Evolutionary conservation across 2,329 filamentous ascomycete genomes (phyloP), one percentile per base, ranked within the genome.

Genomic region (Calonectria naviculata): DNA sequence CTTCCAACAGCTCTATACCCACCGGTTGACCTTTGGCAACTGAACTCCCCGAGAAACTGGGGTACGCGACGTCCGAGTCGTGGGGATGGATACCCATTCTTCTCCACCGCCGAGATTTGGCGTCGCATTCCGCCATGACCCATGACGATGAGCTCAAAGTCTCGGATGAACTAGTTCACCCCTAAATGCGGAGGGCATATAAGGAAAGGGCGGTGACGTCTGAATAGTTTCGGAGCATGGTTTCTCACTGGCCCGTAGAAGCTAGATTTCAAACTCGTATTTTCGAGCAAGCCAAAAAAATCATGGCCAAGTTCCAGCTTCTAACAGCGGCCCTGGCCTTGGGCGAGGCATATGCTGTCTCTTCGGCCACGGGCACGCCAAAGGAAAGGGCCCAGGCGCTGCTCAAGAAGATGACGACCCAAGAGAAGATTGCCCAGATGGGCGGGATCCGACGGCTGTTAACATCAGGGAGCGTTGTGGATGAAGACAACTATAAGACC

Each of bases 361-460:
- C 68, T 41, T 65, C 70, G 26, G 54, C 54, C 36, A 68, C 64
- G 38, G 58, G 31, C 19, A 71, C 70, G 13, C 72, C 74, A n/a
- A 61, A 54, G 5, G 64, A 75, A 10, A 36, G 73, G 4, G 72
- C 74, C 15, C 63, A 74, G 62, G 69, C 68, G 2, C 29, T 75
- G 9, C 38, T 75, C 6, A 63, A 68, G 41, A 70, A 74, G 54
- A 73, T 76, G 73, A 74, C 73, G 5, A 75, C 67, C 62, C 70
- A 75, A 26, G 74, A 76, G 31, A 76, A 76, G 66, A 58, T 74
- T 67, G 72, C 71, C 5, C 72, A 76, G 60, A 72, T 75, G 68
- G 74, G 73, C 5, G 68, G 73, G 28, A 68, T 76, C n/a, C 70
- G 74, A 28, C 63, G 73, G 15, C 47, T 73, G 21, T 28, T 74